Evolutionary conservation across 2,329 filamentous ascomycete species (phyloP), one percentile per base, ranked within the genome.

Genomic region (Gremmenia infestans): DNA sequence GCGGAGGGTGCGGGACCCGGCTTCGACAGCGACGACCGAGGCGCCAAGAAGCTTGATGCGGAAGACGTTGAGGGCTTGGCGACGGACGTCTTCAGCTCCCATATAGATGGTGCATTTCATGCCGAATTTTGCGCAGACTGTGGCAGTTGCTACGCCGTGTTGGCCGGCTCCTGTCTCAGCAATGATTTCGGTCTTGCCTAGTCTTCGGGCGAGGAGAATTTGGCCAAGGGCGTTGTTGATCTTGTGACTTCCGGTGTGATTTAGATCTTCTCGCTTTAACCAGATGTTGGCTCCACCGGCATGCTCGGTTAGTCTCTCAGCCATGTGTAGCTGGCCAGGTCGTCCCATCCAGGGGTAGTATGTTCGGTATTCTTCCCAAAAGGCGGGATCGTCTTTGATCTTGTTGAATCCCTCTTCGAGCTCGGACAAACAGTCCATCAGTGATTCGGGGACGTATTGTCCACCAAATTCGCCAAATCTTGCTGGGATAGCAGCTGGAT

Each of bases 81-180:
- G 86, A 56, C 94, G 88, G 52, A 97, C 94, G 69, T 99, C 94
- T 76, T 99, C 94, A 48, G 92, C 91, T 67, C 94, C 94, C 94
- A 99, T 99, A 76, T 92, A 99, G 54, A 99, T 89, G 32, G 91
- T 96, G 72, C 94, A 99, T 72, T 93, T 88, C 92, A 99, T 93
- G 69, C 91, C 91, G 68, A 99, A 97, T 76, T 97, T 96, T 70
- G 94, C 94, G 68, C 94, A 97, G 23, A 97, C 91, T 0, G 94
- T 99, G 1, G 94, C 94, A 32, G 94, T 97, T 2, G 94, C 94
- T 39, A 99, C 94, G 77, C 94, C 94, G 74, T 99, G 94, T 76
- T 99, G 94, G 17, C 94, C 94, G 53, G 94, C 94, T 64, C 94
- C 94, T 15, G 94, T 99, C 76, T 99, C 94, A 49, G 94, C 94